Conservation (phyloP, 176 grass and related monocot species). For the Bothriochloa decipiens region DNA sequence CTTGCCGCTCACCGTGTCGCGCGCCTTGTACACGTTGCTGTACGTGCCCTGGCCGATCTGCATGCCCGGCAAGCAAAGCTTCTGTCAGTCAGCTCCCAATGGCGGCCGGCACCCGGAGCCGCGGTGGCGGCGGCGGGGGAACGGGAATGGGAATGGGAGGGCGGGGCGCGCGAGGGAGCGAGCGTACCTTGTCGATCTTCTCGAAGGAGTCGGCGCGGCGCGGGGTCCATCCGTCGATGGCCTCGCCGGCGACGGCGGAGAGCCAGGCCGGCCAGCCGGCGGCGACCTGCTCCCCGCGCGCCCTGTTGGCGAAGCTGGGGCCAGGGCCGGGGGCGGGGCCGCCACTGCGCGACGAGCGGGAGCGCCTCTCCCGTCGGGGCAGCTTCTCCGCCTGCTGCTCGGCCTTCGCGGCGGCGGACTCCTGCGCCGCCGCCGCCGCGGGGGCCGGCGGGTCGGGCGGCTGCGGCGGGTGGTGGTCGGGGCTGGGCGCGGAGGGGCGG, state of each 20-base stretch:
- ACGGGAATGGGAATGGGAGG: background rate
- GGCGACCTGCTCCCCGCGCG: conserved; percentile 70
- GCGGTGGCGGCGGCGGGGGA: background rate
- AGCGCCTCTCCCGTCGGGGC: conserved; percentile 42
- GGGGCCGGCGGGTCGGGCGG: conserved; percentile 34
- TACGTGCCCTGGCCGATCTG: conserved; percentile 88
- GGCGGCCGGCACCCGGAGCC: conserved; percentile 11
- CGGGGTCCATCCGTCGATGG: conserved; percentile 69
- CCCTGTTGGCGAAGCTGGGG: conserved; percentile 67
- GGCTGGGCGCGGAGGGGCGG: conserved; percentile 46
- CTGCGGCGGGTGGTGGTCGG: conserved; percentile 47
- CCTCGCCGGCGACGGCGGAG: conserved; percentile 73
- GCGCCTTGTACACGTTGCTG: conserved; percentile 90
- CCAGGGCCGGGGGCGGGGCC: background rate
- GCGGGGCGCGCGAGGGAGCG: no score
- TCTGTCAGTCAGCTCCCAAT: conserved; percentile 32
- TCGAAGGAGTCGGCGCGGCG: conserved; percentile 81
- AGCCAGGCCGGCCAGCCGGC: conserved; percentile 88
- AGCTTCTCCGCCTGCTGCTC: conserved; percentile 34
- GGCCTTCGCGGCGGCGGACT: conserved; percentile 18
- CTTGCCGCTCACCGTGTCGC: conserved; percentile 64
- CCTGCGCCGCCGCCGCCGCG: conserved; percentile 25
- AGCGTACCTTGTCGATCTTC: conserved; percentile 86
- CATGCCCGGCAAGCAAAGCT: conserved; percentile 20
- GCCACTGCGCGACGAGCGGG: conserved; percentile 38